These are phyloP conservation scores for Candida oleophila DNA, from an alignment of 805 yeast species.

Conservation along the genomic window DNA sequence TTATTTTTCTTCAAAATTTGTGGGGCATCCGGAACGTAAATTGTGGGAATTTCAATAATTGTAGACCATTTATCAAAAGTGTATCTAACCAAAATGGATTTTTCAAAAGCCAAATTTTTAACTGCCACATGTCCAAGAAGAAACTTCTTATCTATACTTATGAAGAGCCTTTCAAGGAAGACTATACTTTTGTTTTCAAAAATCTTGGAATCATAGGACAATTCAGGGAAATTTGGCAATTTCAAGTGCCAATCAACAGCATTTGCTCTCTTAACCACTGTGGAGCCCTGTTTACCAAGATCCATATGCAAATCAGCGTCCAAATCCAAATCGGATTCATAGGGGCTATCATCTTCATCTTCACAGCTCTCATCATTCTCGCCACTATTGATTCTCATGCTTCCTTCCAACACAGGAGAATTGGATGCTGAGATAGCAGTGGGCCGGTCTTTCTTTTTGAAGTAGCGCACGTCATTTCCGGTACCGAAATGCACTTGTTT, in stretches of 20 bases:
- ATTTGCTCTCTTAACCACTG: conserved; percentile 2
- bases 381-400: conserved; percentile 10
- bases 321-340: conserved; percentile 9
- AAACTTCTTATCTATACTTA: conserved; percentile 55
- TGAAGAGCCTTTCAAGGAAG: conserved; percentile 62
- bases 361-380: conserved; percentile 15
- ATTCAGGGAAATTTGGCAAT: conserved; percentile 39
- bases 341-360: conserved; percentile 9
- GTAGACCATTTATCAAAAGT: conserved; percentile 80
- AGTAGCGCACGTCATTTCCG: conserved; percentile 66
- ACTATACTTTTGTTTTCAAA: conserved; percentile 38
- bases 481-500: conserved; percentile 81
- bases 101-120: conserved; percentile 67
- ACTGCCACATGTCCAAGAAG: conserved; percentile 78
- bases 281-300: conserved; percentile 4
- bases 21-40: conserved; percentile 57
- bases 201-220: conserved; percentile 48
- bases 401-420: conserved; percentile 45
- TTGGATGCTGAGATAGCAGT: conserved; percentile 67
- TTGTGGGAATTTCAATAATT: conserved; percentile 64
- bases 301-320: conserved; percentile 9
- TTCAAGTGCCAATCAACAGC: conserved; percentile 46
- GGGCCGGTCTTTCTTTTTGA: conserved; percentile 72
- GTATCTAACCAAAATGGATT: conserved; percentile 68
- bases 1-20: conserved; percentile 45